phyloP scores from a whole-genome alignment of 345 rosid species.

The Aquilaria sinensis region DNA sequence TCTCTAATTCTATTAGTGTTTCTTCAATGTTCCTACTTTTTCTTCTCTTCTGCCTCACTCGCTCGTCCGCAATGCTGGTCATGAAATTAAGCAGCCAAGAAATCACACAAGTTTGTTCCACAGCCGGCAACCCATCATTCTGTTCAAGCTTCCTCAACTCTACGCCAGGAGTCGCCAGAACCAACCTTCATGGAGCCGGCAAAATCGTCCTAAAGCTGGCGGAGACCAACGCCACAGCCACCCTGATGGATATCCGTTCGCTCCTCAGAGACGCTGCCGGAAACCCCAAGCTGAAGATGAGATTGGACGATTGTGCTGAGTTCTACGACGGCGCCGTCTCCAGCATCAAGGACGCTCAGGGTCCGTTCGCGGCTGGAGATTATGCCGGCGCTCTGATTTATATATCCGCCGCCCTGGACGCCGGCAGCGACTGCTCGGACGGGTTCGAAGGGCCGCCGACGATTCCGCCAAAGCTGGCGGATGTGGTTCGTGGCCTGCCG shows the following conservation, averaged over 20 bases:
- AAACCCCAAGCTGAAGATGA: conserved; percentile 1
- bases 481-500: conserved; percentile 6
- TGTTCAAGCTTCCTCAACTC: neutral
- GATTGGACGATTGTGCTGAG: conserved; percentile 8
- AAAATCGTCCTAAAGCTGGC: neutral
- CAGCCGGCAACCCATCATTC: neutral
- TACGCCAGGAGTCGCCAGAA: neutral
- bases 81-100: neutral
- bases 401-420: conserved; percentile 5
- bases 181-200: neutral
- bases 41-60: neutral
- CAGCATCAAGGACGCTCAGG: neutral
- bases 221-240: neutral
- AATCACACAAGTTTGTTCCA: neutral
- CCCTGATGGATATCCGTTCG: neutral
- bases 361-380: conserved; percentile 2
- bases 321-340: conserved; percentile 4
- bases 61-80: neutral
- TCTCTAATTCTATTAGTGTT: no score
- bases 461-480: neutral
- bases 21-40: neutral
- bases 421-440: conserved; percentile 5
- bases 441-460: neutral
- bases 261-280: neutral
- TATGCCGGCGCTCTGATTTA: neutral